Percentiles rank a stretch among this genome's conserved stretches.
Conservation (phyloP, 257 asterid genomes). For the Capsicum baccatum region DNA sequence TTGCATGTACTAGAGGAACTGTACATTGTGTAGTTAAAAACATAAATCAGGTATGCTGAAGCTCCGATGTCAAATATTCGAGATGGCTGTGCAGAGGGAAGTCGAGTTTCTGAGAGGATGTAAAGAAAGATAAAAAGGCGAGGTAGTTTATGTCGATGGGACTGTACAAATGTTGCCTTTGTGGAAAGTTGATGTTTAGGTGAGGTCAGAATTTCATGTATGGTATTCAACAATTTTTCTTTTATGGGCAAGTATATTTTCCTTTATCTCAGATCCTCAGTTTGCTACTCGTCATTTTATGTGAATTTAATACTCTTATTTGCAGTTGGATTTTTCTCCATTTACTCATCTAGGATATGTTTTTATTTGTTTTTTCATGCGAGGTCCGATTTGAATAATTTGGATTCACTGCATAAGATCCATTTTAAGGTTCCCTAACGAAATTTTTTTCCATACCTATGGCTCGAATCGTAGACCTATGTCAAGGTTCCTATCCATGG, state of each 20-base stretch:
- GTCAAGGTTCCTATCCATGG: neutral
- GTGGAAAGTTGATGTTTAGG: constrained; percentile 43
- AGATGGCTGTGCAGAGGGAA: constrained; percentile 47
- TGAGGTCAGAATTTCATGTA: constrained; percentile 38
- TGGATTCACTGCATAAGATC: neutral
- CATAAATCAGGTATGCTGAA: constrained; percentile 44
- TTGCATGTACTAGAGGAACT: constrained; percentile 51
- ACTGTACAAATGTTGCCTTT: constrained; percentile 47
- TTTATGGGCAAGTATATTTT: constrained; percentile 33
- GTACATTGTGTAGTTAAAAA: constrained; percentile 53
- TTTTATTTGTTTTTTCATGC: neutral
- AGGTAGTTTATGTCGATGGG: constrained; percentile 40
- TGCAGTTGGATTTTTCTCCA: neutral
- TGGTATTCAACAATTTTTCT: constrained; percentile 36
- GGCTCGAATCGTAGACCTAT: too few species aligned
- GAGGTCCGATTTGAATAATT: neutral
- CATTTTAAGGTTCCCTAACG: neutral
- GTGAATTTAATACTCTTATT: neutral
- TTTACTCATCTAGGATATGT: neutral
- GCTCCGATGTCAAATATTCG: constrained; percentile 43
- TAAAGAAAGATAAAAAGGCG: constrained; percentile 37
- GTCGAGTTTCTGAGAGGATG: constrained; percentile 34
- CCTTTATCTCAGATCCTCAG: neutral
- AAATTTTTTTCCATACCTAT: neutral
- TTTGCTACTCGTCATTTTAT: neutral